These are phyloP conservation scores for Collybia sp. DNA, from an alignment of 768 basidiomycete species.

Conservation along the genomic window DNA sequence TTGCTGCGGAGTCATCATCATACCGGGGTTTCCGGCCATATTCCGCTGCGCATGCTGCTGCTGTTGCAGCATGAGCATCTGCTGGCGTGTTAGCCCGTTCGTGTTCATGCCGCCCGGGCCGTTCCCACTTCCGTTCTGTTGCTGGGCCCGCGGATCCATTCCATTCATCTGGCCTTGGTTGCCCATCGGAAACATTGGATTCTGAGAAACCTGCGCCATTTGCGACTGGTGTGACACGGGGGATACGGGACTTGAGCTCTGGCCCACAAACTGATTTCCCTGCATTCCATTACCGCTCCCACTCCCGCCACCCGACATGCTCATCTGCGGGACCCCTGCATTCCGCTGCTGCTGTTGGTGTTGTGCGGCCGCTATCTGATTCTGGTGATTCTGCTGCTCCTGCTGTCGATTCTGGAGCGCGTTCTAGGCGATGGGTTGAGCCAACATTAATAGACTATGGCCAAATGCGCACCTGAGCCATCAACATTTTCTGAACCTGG, in stretches of 20 bases:
- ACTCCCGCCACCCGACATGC: constrained; percentile 1
- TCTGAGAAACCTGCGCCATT: constrained; percentile 6
- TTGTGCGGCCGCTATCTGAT: constrained; percentile 6
- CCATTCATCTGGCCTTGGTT: constrained; percentile 16
- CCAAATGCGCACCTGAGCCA: constrained; percentile 40
- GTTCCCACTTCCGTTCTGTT: constrained; percentile 15
- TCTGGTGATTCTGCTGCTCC: constrained; percentile 18
- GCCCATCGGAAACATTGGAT: constrained; percentile 7
- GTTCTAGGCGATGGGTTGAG: constrained; percentile 1
- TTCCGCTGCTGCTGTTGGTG: constrained; percentile 5
- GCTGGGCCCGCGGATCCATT: constrained; percentile 25
- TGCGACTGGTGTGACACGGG: constrained; percentile 9
- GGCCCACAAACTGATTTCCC: constrained; percentile 11
- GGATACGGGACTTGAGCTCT: constrained; percentile 15
- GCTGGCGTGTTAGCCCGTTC: constrained; percentile 27
- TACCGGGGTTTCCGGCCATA: constrained; percentile 6
- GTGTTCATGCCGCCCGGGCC: constrained; percentile 16
- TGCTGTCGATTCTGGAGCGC: constrained; percentile 14
- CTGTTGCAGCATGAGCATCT: constrained; percentile 35
- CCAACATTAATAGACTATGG: background rate
- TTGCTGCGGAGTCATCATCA: constrained; percentile 17
- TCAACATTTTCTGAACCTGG: constrained; percentile 58
- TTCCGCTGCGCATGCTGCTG: constrained; percentile 15
- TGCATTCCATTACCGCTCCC: constrained; percentile 8
- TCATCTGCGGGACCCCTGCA: constrained; percentile 4